These are phyloP conservation scores for Mycena filopes DNA, from an alignment of 768 basidiomycete species.

Conservation along the genomic window DNA sequence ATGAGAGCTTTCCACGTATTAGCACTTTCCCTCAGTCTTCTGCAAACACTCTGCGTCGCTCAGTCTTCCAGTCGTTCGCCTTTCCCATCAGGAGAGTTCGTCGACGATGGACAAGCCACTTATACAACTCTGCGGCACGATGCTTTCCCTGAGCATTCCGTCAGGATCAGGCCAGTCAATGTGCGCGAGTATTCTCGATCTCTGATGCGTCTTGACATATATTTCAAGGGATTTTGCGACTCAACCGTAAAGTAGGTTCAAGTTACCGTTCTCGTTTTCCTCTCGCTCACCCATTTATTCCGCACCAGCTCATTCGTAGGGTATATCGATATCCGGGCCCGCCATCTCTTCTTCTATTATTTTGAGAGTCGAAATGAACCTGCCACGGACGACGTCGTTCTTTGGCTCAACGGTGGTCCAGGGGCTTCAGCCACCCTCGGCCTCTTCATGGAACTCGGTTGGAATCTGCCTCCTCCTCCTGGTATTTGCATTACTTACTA, in stretches of 20 bases:
- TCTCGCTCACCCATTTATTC: neutral
- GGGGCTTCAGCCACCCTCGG: constrained; percentile 48
- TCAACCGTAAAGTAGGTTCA: constrained; percentile 8
- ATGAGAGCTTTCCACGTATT: neutral
- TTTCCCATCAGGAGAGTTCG: neutral
- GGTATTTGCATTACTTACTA: neutral
- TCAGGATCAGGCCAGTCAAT: constrained; percentile 10
- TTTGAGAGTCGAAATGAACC: constrained; percentile 59
- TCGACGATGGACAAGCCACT: neutral
- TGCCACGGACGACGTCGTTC: constrained; percentile 50
- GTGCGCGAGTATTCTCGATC: neutral
- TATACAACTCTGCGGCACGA: constrained; percentile 15
- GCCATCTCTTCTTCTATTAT: constrained; percentile 66
- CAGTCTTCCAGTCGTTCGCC: neutral
- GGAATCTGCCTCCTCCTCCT: neutral
- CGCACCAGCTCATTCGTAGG: constrained; percentile 52
- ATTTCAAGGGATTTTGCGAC: constrained; percentile 15
- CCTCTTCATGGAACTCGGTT: constrained; percentile 64
- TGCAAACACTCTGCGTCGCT: neutral
- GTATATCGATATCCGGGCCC: constrained; percentile 59
- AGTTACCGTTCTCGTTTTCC: neutral
- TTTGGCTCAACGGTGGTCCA: constrained; percentile 59
- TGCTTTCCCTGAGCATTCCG: constrained; percentile 21
- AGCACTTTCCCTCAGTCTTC: neutral
- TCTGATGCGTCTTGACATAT: neutral